Base-by-base conservation (phyloP, 352 stramenopile species). In the Pythium diclinum region DNA sequence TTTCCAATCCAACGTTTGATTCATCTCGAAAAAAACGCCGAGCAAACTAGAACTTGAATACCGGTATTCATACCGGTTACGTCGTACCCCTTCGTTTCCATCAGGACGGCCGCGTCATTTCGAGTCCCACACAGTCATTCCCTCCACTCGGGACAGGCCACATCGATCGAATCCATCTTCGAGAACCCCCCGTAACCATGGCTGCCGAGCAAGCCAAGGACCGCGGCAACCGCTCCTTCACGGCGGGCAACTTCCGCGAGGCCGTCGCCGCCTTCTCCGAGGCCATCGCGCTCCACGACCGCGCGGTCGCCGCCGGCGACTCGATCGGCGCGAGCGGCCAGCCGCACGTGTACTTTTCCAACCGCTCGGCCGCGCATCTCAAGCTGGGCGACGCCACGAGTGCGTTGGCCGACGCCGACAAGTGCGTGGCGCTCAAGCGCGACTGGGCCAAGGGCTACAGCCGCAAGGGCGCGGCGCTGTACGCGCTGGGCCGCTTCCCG, bases 381-480 rank as follows among this genome's bases (percentile, higher is more conserved):
- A 94, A 95, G 72, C 77, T 90, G 17, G 65, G 79, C 65, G 83
- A 92, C 61, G 83, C 73, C n/a, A 30, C 66, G 6, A 67, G 76
- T 11, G 89, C 89, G 42, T 73, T 96, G 10, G 67, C 75, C 14
- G 89, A 97, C 65, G 89, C 88, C 17, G 85, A 93, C 16, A 67
- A 90, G 69, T 96, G 89, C 59, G 67, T 95, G 5, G 34, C 81
- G 25, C 71, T 95, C 13, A 79, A 91, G 62, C 78, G 77, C 30
- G 80, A 81, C 60, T 97, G 87, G 87, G 67, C 83, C 61, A 96
- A 96, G 71, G 89, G 89, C 36, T 96, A 93, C 70, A 94, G 85
- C 36, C 85, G 89, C 59, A 83, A 88, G n/a, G 88, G 85, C 21
- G 79, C 83, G 2, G 87, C 89, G 56, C 73, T 95, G 30, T 88